Evolutionary conservation across 2,329 filamentous ascomycete genomes (phyloP).

Genomic region (Onygenales sp.): DNA sequence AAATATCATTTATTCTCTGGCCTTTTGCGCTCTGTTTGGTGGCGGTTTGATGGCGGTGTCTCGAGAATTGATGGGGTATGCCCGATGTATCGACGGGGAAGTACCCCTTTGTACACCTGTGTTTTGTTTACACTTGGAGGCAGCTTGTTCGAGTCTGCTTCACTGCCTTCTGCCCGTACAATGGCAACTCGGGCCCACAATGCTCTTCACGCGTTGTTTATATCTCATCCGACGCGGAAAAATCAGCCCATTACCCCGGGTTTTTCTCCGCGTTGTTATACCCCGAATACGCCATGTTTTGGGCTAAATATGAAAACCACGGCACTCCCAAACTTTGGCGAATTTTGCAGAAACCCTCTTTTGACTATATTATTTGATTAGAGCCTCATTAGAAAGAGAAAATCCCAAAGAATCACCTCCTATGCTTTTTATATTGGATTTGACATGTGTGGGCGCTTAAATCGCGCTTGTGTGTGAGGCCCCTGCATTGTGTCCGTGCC

Average conservation of each 20-base stretch:
- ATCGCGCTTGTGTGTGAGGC: background rate
- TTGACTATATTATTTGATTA: background rate
- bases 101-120: background rate
- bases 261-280: background rate
- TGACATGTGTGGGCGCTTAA: background rate
- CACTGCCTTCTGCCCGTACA: background rate
- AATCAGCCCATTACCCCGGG: background rate
- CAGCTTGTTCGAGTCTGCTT: background rate
- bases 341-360: background rate
- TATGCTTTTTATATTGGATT: background rate
- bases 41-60: background rate
- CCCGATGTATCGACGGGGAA: background rate
- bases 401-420: background rate
- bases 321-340: background rate
- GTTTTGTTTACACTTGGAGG: background rate
- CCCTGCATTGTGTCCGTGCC: background rate
- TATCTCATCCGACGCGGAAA: background rate
- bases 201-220: background rate
- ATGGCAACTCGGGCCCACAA: background rate
- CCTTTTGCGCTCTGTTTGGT: background rate
- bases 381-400: background rate
- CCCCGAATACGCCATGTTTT: background rate
- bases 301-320: background rate
- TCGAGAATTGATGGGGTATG: background rate
- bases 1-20: background rate